Evolutionary conservation across 306 rosid genomes (phyloP).

Genomic region (Pyrus betulifolia): DNA sequence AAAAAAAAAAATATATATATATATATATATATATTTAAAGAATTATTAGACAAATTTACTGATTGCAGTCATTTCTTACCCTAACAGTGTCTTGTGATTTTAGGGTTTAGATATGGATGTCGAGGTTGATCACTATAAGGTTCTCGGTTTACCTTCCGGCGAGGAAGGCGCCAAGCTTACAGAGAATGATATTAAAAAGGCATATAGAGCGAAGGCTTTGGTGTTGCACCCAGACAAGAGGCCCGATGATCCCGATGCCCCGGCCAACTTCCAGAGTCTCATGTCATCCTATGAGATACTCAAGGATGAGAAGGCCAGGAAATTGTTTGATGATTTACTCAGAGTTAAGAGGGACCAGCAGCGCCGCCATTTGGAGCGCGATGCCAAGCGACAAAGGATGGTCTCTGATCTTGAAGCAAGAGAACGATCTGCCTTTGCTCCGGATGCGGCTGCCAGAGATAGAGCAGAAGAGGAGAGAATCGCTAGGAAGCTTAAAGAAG

Average conservation of each 20-base stretch:
- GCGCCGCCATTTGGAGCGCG: conserved; percentile 59
- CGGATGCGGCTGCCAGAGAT: conserved; percentile 41
- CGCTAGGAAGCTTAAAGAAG: conserved; percentile 57
- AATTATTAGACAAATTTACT: background rate
- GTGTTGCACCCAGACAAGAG: conserved; percentile 91
- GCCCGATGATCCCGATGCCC: conserved; percentile 74
- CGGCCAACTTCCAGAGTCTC: conserved; percentile 53
- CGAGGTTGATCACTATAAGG: conserved; percentile 48
- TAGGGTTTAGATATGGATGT: conserved; percentile 35
- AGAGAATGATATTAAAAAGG: conserved; percentile 64
- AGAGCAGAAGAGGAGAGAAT: conserved; percentile 72
- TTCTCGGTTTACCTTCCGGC: conserved; percentile 75
- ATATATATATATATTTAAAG: background rate
- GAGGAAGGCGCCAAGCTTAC: conserved; percentile 70
- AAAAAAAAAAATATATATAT: too few species aligned
- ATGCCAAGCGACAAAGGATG: conserved; percentile 71
- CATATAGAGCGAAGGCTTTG: conserved; percentile 66
- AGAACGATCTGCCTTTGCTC: conserved; percentile 54
- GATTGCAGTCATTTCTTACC: background rate
- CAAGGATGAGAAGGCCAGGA: conserved; percentile 73
- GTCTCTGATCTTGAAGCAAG: conserved; percentile 82
- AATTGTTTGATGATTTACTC: conserved; percentile 60
- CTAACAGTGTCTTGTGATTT: background rate
- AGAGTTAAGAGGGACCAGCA: conserved; percentile 64
- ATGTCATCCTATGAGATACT: conserved; percentile 76